Base-by-base conservation (phyloP, 106 monocot species). In the Dioscorea alata region DNA sequence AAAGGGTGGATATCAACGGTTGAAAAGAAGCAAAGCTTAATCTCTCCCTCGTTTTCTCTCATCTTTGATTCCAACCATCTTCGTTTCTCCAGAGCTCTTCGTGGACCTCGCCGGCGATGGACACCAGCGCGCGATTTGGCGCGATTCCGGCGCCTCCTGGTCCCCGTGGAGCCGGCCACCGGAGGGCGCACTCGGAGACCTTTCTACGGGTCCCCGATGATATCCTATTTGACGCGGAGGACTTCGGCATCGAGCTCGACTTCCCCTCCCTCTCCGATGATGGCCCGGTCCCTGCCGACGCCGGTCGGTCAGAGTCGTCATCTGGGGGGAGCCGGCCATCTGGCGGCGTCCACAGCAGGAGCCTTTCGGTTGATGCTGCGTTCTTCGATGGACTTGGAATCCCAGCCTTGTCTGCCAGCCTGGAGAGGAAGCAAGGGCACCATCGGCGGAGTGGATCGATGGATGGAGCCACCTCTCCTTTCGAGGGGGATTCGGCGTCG, bases 171-270 rank as follows among this genome's bases (percentile, higher is more conserved):
- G 25, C 56, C 0, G 58, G 51, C 21, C 82, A 95, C 79, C 91
- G 94, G 7, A 71, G 94, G 12, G 87, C 88, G 19, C 88, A 95
- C 64, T 95, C 94, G 28, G 94, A 95, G 73, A 91, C 76, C 62
- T 80, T 91, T 71, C 76, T 91, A 57, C 88, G 83, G 18, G 63
- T 95, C 22, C 88, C 90, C 50, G 91, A 95, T 32, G 90, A 91
- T 63, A 58, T 91, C 69, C 73, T 88, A 56, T 73, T 91, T 61
- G 88, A 88, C 79, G 74, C 83, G 31, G 94, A 91, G 66, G 91
- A 88, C 76, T 77, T 62, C 60, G 52, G 84, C 70, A 76, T 79
- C 33, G 88, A 88, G 74, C 73, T 94, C 69, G 94, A 90, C 24
- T 80, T 90, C 61, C 85, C 94, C 49, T 88, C 88, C 69, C 75